Evolutionary conservation across 1,284 basidiomycete genomes (phyloP).

Genomic region (Bondarzewia mesenterica): DNA sequence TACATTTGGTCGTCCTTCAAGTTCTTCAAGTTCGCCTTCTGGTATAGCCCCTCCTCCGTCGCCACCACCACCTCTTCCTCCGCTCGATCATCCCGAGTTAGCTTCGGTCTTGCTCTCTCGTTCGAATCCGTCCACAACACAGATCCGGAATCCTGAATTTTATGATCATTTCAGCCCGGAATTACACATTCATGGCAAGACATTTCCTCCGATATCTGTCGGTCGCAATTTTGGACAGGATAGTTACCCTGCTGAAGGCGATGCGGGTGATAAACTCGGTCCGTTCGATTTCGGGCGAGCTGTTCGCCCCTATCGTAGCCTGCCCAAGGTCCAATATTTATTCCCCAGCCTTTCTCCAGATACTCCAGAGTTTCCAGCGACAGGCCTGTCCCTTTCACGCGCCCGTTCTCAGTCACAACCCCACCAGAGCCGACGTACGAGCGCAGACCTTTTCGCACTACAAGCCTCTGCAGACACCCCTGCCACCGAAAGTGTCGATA

Average conservation of each 20-base stretch:
- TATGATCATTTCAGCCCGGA: background rate
- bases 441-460: conserved; percentile 33
- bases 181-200: conserved; percentile 8
- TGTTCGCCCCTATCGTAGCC: conserved; percentile 19
- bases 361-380: background rate
- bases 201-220: conserved; percentile 16
- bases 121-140: conserved; percentile 1
- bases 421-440: conserved; percentile 22
- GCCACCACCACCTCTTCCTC: conserved; percentile 39
- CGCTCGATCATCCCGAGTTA: conserved; percentile 43
- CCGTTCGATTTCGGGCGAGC: conserved; percentile 7
- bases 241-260: background rate
- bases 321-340: conserved; percentile 18
- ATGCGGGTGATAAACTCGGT: background rate
- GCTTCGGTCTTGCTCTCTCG: conserved; percentile 16
- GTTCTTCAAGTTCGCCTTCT: background rate
- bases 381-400: background rate
- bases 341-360: conserved; percentile 10
- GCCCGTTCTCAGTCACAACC: conserved; percentile 8
- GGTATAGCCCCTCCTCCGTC: no score
- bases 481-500: background rate
- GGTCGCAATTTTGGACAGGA: background rate
- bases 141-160: background rate
- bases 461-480: conserved; percentile 23
- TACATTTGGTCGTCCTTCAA: conserved; percentile 32